Evolutionary conservation across 176 grass and related monocot species (phyloP).

Genomic region (Lolium rigidum): DNA sequence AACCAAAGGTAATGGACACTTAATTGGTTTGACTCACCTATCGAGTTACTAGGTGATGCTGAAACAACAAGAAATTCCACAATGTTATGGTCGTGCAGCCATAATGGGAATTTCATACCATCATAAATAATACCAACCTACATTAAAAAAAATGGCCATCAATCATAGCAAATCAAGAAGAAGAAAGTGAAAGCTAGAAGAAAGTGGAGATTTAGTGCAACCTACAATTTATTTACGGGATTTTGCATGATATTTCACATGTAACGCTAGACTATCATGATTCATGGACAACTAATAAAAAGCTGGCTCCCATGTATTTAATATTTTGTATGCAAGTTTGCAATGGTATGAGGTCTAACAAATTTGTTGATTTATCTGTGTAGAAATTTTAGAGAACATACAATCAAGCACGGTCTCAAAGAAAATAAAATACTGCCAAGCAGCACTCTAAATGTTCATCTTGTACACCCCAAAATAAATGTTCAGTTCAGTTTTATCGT

Average conservation of each 20-base stretch:
- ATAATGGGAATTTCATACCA: slow-evolving; percentile 62
- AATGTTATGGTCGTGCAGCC: slow-evolving; percentile 43
- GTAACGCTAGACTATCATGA: neutral
- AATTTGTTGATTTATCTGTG: neutral
- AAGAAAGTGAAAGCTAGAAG: neutral
- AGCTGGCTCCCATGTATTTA: neutral
- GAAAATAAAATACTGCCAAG: neutral
- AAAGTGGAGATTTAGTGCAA: neutral
- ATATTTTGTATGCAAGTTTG: neutral
- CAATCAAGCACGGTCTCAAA: neutral
- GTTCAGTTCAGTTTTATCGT: neutral
- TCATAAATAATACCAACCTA: slow-evolving; percentile 56
- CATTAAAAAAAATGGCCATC: slow-evolving; percentile 14
- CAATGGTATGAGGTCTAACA: neutral
- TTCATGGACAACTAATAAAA: neutral
- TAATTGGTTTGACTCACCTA: slow-evolving; percentile 40
- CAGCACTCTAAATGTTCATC: slow-evolving; percentile 6
- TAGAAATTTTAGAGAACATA: neutral
- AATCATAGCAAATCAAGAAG: slow-evolving; percentile 1
- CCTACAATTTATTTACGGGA: neutral
- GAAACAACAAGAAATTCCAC: slow-evolving; percentile 58
- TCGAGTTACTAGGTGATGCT: slow-evolving; percentile 45
- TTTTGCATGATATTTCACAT: neutral
- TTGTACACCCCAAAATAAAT: neutral
- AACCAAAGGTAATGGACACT: neutral